Evolutionary conservation across 495 filamentous ascomycete species (phyloP).

Genomic region (Penicillium flavigenum): DNA sequence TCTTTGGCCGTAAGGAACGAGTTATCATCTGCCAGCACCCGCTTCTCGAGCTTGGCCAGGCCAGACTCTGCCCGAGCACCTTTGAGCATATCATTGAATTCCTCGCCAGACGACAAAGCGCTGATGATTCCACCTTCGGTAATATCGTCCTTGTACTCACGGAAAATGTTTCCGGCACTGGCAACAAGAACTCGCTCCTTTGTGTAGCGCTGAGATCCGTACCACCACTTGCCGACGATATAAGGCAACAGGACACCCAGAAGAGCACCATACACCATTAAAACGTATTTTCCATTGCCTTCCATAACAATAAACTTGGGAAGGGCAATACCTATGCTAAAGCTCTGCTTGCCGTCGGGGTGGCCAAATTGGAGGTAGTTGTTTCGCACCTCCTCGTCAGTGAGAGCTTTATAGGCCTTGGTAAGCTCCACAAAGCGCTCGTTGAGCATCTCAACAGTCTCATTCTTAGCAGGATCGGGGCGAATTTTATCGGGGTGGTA

Average conservation of each 20-base stretch:
- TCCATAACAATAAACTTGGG: constrained; percentile 91
- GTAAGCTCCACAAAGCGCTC: constrained; percentile 88
- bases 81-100: constrained; percentile 70
- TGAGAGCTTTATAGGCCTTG: constrained; percentile 96
- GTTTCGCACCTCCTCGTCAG: constrained; percentile 93
- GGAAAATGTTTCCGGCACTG: constrained; percentile 90
- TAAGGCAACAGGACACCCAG: constrained; percentile 91
- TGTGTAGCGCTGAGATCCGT: constrained; percentile 86
- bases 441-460: constrained; percentile 83
- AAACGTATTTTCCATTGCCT: constrained; percentile 91
- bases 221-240: constrained; percentile 97
- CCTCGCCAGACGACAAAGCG: constrained; percentile 77
- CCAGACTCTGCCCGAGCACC: constrained; percentile 73
- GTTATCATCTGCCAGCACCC: constrained; percentile 61
- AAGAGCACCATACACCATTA: constrained; percentile 81
- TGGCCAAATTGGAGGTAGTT: constrained; percentile 96
- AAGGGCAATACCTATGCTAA: constrained; percentile 95
- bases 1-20: constrained; percentile 51
- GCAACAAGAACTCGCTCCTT: constrained; percentile 89
- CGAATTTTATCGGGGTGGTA: constrained; percentile 91
- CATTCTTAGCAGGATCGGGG: constrained; percentile 79
- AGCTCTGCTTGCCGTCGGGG: constrained; percentile 96
- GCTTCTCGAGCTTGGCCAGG: constrained; percentile 76
- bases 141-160: constrained; percentile 81
- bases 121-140: constrained; percentile 75